phyloP scores from a whole-genome alignment of 257 asterid genomes.

The Leptodermis oblonga region DNA sequence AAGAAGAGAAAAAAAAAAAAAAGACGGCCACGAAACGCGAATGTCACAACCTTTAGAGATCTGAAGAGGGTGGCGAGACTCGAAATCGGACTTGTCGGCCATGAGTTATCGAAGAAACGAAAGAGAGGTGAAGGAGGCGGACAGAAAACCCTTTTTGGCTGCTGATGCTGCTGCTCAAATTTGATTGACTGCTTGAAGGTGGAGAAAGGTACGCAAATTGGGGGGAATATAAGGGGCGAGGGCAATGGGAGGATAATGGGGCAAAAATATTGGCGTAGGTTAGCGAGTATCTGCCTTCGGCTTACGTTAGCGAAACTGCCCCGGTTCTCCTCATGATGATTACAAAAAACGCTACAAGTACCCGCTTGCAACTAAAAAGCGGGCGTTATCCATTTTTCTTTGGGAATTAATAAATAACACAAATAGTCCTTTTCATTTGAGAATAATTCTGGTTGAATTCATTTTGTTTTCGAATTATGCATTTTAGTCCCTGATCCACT shows the following conservation, averaged over 20 bases:
- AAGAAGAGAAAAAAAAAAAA: too few species aligned
- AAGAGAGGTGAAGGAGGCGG: conserved; percentile 12
- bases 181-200: conserved; percentile 39
- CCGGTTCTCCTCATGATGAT: not conserved
- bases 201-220: conserved; percentile 15
- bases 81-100: conserved; percentile 53
- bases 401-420: not conserved
- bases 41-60: conserved; percentile 44
- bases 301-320: conserved; percentile 21
- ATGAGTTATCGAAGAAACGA: conserved; percentile 37
- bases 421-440: not conserved
- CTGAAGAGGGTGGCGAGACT: conserved; percentile 47
- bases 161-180: conserved; percentile 20
- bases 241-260: conserved; percentile 23
- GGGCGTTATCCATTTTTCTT: not conserved
- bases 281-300: conserved; percentile 21
- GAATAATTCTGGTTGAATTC: too few species aligned
- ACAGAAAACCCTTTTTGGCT: conserved; percentile 25
- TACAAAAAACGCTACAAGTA: not conserved
- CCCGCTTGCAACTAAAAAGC: not conserved
- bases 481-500: too few species aligned
- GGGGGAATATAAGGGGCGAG: conserved; percentile 47
- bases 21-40: conserved; percentile 4
- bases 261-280: conserved; percentile 14
- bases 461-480: too few species aligned